Evolutionary conservation across 805 yeast genomes (phyloP).

Genomic region (Yamadazyma laniorum): DNA sequence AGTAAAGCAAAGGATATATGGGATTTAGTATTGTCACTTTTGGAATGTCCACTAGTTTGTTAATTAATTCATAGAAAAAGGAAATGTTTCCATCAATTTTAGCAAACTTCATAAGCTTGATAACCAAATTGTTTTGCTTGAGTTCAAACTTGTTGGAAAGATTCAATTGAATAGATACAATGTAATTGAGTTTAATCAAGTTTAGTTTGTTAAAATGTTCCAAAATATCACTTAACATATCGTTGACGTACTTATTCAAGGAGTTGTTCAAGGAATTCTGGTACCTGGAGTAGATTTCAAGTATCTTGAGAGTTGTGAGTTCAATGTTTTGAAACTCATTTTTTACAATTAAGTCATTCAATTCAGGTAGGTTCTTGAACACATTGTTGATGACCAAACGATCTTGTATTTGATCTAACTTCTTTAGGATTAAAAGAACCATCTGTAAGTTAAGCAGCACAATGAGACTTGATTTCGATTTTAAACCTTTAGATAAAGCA

Average conservation of each 20-base stretch:
- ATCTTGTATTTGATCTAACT: slow-evolving; percentile 35
- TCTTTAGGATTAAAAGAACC: slow-evolving; percentile 51
- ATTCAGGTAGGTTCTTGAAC: slow-evolving; percentile 10
- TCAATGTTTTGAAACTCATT: slow-evolving; percentile 4
- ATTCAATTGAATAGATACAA: slow-evolving; percentile 12
- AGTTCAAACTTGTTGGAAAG: slow-evolving; percentile 12
- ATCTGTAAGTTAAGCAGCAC: slow-evolving; percentile 65
- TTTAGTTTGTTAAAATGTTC: slow-evolving; percentile 6
- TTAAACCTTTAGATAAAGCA: slow-evolving; percentile 57
- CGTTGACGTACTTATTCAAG: slow-evolving; percentile 10
- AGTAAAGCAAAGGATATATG: slow-evolving; percentile 10
- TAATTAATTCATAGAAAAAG: slow-evolving; percentile 25
- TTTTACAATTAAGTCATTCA: slow-evolving; percentile 9
- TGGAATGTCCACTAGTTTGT: slow-evolving; percentile 7
- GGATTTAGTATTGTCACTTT: slow-evolving; percentile 15
- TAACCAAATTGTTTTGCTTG: slow-evolving; percentile 9
- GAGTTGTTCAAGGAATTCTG: slow-evolving; percentile 6
- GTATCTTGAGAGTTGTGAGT: slow-evolving; percentile 6
- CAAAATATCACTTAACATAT: neutral
- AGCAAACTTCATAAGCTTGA: slow-evolving; percentile 10
- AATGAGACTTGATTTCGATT: slow-evolving; percentile 44
- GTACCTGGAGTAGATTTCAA: slow-evolving; percentile 10
- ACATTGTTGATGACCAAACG: slow-evolving; percentile 6
- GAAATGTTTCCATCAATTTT: slow-evolving; percentile 7
- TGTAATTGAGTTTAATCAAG: slow-evolving; percentile 11